A percentile compares a stretch with the other conserved stretches of the same genome.
Conservation (phyloP, 192 early-diverging fungal genomes). For the Entrophospora sp. region DNA sequence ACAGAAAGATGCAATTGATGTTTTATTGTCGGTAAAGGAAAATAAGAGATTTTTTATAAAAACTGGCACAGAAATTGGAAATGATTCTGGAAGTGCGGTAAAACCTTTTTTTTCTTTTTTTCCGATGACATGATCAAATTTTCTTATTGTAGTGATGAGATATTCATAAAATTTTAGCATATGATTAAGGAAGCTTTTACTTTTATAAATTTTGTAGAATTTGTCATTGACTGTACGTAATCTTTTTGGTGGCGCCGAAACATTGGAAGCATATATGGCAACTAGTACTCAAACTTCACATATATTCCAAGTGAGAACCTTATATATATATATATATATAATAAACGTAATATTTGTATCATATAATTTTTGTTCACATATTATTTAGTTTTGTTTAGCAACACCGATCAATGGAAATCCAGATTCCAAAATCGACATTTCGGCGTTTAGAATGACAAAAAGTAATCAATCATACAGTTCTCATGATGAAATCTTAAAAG, state of each 20-base stretch:
- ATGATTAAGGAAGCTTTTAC: background rate
- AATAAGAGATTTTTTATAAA: conserved; percentile 61
- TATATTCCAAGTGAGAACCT: conserved; percentile 38
- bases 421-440: conserved; percentile 52
- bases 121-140: background rate
- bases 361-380: conserved; percentile 18
- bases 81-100: conserved; percentile 83
- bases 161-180: too few species aligned
- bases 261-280: conserved; percentile 59
- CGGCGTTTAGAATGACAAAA: conserved; percentile 53
- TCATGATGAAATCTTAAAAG: conserved; percentile 65
- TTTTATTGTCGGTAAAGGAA: conserved; percentile 65
- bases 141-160: too few species aligned
- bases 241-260: conserved; percentile 83
- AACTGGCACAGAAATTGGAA: conserved; percentile 87
- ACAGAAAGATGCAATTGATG: conserved; percentile 49
- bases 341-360: too few species aligned
- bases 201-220: conserved; percentile 22
- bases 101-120: background rate
- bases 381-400: conserved; percentile 45
- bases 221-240: conserved; percentile 66
- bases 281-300: conserved; percentile 65
- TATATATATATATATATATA: too few species aligned
- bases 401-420: conserved; percentile 69
- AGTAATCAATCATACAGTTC: conserved; percentile 58